These are phyloP conservation scores for Athelia sp. DNA, from an alignment of 1,284 basidiomycete genomes.

Conservation along the genomic window DNA sequence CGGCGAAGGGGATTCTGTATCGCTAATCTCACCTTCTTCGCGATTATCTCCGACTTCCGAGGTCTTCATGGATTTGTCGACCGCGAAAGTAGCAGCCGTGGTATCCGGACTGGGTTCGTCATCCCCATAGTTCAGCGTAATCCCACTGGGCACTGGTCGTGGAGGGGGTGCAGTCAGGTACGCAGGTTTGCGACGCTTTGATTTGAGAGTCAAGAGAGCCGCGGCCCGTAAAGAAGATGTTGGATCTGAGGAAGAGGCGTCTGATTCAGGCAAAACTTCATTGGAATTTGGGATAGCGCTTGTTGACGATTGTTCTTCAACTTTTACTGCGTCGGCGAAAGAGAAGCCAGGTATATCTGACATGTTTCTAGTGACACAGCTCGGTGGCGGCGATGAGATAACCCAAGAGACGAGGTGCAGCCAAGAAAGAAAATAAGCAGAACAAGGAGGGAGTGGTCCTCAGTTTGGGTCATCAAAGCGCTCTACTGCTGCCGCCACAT, in stretches of 20 bases:
- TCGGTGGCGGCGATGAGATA: too few relatives aligned
- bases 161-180: constrained; percentile 29
- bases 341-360: too few relatives aligned
- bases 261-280: neutral
- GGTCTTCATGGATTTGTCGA: constrained; percentile 9
- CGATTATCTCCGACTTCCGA: constrained; percentile 37
- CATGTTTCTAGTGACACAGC: too few relatives aligned
- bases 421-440: too few relatives aligned
- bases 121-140: constrained; percentile 68
- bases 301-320: neutral
- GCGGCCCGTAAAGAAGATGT: constrained; percentile 61
- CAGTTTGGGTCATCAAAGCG: too few relatives aligned
- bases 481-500: too few relatives aligned
- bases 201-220: constrained; percentile 59
- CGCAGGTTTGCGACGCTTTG: constrained; percentile 53
- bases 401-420: too few relatives aligned
- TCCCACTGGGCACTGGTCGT: constrained; percentile 31
- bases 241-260: constrained; percentile 27
- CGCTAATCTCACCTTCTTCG: constrained; percentile 81
- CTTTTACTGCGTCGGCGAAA: too few relatives aligned
- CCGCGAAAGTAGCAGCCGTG: constrained; percentile 10
- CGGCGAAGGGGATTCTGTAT: constrained; percentile 41
- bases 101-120: constrained; percentile 34
- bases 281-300: neutral
- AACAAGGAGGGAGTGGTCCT: too few relatives aligned